Base-by-base conservation (phyloP, 148 eudicot genomes). In the Salicornia ramosissima region DNA sequence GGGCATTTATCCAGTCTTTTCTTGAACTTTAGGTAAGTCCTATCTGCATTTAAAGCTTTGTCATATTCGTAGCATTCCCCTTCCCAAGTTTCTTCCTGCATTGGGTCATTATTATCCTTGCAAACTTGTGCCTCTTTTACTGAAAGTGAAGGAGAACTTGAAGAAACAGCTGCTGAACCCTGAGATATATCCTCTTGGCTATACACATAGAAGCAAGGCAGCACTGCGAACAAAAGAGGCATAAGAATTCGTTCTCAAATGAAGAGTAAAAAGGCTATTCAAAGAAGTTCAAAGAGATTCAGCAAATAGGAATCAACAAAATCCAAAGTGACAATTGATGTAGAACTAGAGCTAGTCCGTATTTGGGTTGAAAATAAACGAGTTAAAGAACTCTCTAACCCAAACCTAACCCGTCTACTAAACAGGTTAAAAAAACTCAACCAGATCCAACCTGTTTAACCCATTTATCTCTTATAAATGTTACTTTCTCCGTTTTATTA, bases 11-110 rank as follows among this genome's bases (percentile, higher is more conserved):
- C 97, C 77, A 87, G 53, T 58, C 81, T 87, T 80, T 94, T 94
- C 87, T 88, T 94, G 78, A 94, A 94, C 82, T 94, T 94, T 39
- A 94, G 92, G 80, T 86, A 94, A 59, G 88, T 85, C 83, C 98
- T 80, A 78, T 90, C 97, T 46, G 97, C 92, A 77, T 74, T 79
- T 46, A 87, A 70, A 73, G 97, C 86, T 77, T 71, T 87, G 67
- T 90, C 98, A 74, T 94, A 90, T 72, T 90, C 97, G 43, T 94
- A 94, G 65, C 75, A 79, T 80, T 93, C 97, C 64, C 65, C 81
- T 74, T 87, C 97, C 92, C 96, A 94, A 21, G 47, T 71, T 79
- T 94, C 98, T 53, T 78, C 83, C 7, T 76, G 71, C 64, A 76
- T 58, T 36, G 75, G 56, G 65, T 78, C 80, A 82, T 81, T 83